These are phyloP conservation scores for Phytophthora tubulina DNA, from an alignment of 352 stramenopile species.

Conservation along the genomic window DNA sequence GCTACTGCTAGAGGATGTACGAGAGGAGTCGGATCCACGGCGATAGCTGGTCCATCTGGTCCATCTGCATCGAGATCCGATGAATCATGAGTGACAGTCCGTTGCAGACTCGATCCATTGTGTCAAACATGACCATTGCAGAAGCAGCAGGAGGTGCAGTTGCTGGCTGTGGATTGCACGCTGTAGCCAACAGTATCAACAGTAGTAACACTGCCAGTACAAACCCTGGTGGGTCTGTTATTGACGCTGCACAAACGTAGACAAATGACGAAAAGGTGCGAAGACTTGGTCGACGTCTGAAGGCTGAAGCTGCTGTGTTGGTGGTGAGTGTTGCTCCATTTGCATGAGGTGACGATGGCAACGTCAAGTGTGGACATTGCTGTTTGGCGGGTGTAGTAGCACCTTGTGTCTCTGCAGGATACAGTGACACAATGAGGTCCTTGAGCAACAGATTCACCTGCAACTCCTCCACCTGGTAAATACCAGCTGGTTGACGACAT, in stretches of 20 bases:
- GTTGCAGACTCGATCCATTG: constrained; percentile 72
- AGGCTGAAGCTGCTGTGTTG: constrained; percentile 40
- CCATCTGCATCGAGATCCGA: constrained; percentile 67
- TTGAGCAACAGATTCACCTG: constrained; percentile 79
- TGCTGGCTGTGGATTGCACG: constrained; percentile 62
- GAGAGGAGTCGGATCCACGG: constrained; percentile 70
- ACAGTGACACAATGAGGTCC: constrained; percentile 64
- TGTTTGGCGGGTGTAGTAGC: constrained; percentile 60
- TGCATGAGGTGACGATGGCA: constrained; percentile 25
- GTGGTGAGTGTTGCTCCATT: constrained; percentile 25
- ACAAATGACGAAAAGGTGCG: constrained; percentile 77
- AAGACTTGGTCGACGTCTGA: constrained; percentile 51
- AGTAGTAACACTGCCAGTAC: constrained; percentile 79
- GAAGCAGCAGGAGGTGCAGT: constrained; percentile 48
- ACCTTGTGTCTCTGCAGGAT: constrained; percentile 54
- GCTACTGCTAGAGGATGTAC: constrained; percentile 51
- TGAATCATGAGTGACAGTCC: constrained; percentile 69
- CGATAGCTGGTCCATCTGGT: constrained; percentile 64
- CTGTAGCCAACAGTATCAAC: constrained; percentile 65
- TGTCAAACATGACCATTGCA: constrained; percentile 54
- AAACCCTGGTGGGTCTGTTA: constrained; percentile 79
- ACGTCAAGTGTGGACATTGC: constrained; percentile 36
- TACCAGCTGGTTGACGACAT: constrained; percentile 57
- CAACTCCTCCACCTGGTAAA: constrained; percentile 43
- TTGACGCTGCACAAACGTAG: constrained; percentile 73